Evolutionary conservation across 192 early-diverging fungal genomes (phyloP).

Genomic region (Coemansia sp.): DNA sequence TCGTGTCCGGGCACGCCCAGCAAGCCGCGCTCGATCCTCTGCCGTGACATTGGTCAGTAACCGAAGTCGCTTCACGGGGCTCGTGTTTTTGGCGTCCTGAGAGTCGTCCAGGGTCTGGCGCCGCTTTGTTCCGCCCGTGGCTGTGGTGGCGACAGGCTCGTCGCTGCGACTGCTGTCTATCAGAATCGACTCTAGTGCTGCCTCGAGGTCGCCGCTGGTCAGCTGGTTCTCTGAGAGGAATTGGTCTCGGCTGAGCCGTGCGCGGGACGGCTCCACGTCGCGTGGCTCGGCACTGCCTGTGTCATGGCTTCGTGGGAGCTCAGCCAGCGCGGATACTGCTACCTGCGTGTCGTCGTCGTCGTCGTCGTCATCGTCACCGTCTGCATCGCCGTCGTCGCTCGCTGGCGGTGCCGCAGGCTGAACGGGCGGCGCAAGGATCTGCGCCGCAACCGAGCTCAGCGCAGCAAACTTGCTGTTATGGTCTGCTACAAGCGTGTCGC

Average conservation of each 20-base stretch:
- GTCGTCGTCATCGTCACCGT: too few relatives aligned
- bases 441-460: constrained; percentile 11
- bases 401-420: too few relatives aligned
- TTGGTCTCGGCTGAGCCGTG: background rate
- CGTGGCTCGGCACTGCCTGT: background rate
- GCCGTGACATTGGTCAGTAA: background rate
- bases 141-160: too few relatives aligned
- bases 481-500: background rate
- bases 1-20: background rate
- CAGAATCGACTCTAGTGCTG: background rate
- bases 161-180: background rate
- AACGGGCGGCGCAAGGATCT: constrained; percentile 11
- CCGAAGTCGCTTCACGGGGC: background rate
- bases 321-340: constrained; percentile 1
- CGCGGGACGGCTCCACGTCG: too few relatives aligned
- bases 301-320: background rate
- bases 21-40: background rate
- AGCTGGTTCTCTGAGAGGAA: constrained; percentile 4
- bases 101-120: background rate
- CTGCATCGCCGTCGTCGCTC: background rate
- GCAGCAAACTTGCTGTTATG: constrained; percentile 3
- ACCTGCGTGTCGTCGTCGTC: constrained; percentile 1
- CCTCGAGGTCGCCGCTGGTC: constrained; percentile 1
- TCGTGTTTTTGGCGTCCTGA: too few relatives aligned
- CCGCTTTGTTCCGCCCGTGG: background rate